A percentile compares a stretch with the other conserved stretches of the same genome.
These are phyloP conservation scores for Metarhizium humberi DNA, from an alignment of 2,329 filamentous ascomycete species.

Conservation along the genomic window DNA sequence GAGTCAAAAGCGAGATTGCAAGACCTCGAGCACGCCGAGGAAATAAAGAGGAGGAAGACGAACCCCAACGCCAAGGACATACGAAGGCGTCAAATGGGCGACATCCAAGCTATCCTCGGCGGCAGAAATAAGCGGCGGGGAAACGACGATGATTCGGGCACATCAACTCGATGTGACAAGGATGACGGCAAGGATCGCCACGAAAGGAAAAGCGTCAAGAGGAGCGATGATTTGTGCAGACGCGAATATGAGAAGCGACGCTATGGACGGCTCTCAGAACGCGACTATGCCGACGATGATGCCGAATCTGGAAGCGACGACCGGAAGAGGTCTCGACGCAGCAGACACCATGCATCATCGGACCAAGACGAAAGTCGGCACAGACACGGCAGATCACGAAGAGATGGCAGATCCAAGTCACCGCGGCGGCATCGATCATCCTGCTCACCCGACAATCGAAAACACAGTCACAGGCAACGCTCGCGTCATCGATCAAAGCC, in stretches of 20 bases:
- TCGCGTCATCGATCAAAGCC: constrained; percentile 11
- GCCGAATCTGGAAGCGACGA: constrained; percentile 5
- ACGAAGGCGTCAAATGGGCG: constrained; percentile 47
- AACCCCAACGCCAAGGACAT: constrained; percentile 41
- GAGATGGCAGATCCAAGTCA: constrained; percentile 12
- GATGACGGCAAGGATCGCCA: constrained; percentile 10
- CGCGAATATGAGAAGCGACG: constrained; percentile 5
- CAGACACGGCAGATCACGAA: constrained; percentile 9
- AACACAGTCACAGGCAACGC: constrained; percentile 23
- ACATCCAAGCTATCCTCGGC: constrained; percentile 49
- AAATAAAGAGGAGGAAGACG: constrained; percentile 31
- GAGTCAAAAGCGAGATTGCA: constrained; percentile 66
- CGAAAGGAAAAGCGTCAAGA: neutral
- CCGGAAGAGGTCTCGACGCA: neutral
- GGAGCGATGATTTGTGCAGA: neutral
- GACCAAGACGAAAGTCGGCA: constrained; percentile 1
- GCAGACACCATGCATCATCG: neutral
- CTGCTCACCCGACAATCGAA: constrained; percentile 21
- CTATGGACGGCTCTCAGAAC: constrained; percentile 16
- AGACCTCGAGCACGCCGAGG: constrained; percentile 42
- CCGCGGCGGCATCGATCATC: constrained; percentile 18
- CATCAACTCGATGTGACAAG: constrained; percentile 6
- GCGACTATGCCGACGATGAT: constrained; percentile 8
- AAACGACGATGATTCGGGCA: neutral
- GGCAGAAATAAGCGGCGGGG: constrained; percentile 27